These are phyloP conservation scores for Puccinia hordei DNA, from an alignment of 1,284 basidiomycete genomes.

Conservation along the genomic window DNA sequence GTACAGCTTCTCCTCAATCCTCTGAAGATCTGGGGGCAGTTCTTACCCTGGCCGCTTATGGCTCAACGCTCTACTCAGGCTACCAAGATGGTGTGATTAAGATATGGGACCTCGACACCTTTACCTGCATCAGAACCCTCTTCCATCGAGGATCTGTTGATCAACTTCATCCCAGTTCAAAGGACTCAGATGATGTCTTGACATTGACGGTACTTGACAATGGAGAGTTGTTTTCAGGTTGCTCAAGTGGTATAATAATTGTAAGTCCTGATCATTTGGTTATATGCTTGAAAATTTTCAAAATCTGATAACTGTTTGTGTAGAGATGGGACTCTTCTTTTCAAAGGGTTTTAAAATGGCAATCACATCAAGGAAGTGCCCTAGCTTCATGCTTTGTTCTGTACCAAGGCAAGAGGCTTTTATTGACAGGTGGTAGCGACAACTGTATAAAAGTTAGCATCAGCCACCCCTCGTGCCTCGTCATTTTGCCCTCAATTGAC, in stretches of 20 bases:
- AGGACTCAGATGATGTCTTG: conserved; percentile 43
- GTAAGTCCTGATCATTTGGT: conserved; percentile 23
- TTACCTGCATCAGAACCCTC: conserved; percentile 50
- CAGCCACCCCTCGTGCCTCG: conserved; percentile 79
- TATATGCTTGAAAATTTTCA: neutral
- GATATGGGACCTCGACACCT: conserved; percentile 51
- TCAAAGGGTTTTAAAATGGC: conserved; percentile 41
- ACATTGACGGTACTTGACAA: conserved; percentile 49
- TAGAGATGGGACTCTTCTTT: conserved; percentile 49
- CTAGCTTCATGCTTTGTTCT: conserved; percentile 45
- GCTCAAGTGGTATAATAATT: conserved; percentile 41
- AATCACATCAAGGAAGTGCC: conserved; percentile 46
- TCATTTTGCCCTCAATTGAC: conserved; percentile 72
- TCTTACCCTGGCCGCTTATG: conserved; percentile 32
- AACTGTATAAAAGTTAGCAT: conserved; percentile 58
- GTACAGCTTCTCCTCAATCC: neutral
- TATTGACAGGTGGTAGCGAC: conserved; percentile 57
- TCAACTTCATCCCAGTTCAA: neutral
- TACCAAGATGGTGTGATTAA: conserved; percentile 51
- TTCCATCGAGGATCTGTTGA: conserved; percentile 44
- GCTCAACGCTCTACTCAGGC: conserved; percentile 46
- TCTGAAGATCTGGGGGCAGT: conserved; percentile 48
- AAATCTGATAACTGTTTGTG: neutral
- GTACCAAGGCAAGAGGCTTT: conserved; percentile 39
- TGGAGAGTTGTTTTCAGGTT: conserved; percentile 51